Base-by-base conservation (phyloP, 768 basidiomycete species). In the Lactarius pseudohatsudake region DNA sequence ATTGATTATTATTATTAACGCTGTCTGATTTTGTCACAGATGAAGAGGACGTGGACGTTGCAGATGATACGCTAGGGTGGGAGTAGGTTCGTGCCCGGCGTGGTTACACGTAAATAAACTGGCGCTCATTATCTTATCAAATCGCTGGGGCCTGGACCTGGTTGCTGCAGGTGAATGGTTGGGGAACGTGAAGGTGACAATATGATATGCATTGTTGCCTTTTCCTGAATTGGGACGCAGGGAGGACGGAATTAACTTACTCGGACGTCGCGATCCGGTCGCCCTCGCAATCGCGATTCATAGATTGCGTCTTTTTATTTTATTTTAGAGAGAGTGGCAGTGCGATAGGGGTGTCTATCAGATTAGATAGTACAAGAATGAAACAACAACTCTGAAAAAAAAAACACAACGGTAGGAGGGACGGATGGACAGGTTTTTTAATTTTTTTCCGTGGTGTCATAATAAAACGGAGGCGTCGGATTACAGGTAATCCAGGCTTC, bases 51-150 rank as follows among this genome's bases (percentile, higher is more conserved):
- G 66, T 67, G 40, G 58, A 67, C 15, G 62, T 67, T 34, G 58
- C 66, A 36, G 66, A 67, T 45, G 66, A 67, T 54, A 67, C 66
- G 54, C 62, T 67, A 28, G 65, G 68, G 57, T 67, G 65, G 65
- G 68, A 69, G 38, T 62, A 67, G 61, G 59, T 62, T 62, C 43
- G 15, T n/a, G 36, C 30, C 45, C 34, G 56, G 30, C 59, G 61
- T 53, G 59, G 40, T 43, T 40, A 62, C 67, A 67, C 67, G 67
- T 66, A 66, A 68, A 65, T 32, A 65, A 59, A 61, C 64, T 53
- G 55, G 47, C 64, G 67, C 59, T 54, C 63, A 59, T 43, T 65
- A 66, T 65, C 64, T 68, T 68, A 65, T 65, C 67, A n/a, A 65
- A 66, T 68, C 64, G 57, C 61, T 13, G 13, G 65, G 57, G 50